These are phyloP conservation scores for Lolium perenne DNA, from an alignment of 176 grass and related monocot genomes.

Conservation along the genomic window DNA sequence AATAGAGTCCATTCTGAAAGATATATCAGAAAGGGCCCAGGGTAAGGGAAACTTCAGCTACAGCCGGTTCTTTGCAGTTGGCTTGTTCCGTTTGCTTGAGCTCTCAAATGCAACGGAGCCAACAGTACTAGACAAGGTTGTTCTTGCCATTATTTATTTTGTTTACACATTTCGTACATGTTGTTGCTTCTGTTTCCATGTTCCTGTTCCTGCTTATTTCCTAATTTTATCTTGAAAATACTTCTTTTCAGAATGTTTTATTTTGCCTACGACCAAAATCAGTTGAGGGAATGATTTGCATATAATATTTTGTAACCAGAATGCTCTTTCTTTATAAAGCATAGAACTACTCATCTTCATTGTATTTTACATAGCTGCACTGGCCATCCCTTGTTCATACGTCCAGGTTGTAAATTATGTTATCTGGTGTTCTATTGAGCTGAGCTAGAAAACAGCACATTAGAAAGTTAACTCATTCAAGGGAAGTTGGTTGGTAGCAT, in stretches of 20 bases:
- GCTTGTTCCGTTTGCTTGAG: constrained; percentile 96
- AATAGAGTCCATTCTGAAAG: constrained; percentile 77
- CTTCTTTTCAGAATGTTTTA: background rate
- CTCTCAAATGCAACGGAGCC: constrained; percentile 94
- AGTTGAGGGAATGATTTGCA: background rate
- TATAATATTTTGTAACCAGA: background rate
- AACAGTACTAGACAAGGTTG: constrained; percentile 89
- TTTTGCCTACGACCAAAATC: background rate
- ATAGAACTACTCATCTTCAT: constrained; percentile 10
- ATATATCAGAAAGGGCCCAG: constrained; percentile 90
- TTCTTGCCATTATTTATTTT: constrained; percentile 45
- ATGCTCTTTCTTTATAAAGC: constrained; percentile 26
- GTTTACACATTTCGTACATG: constrained; percentile 5
- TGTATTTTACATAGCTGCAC: constrained; percentile 24
- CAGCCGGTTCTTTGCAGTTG: constrained; percentile 94
- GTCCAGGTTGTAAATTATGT: constrained; percentile 11
- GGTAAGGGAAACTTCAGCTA: constrained; percentile 93
- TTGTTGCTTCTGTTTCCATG: background rate
- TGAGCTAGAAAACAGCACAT: constrained; percentile 17
- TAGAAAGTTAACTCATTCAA: constrained; percentile 8
- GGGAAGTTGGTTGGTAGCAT: constrained; percentile 3
- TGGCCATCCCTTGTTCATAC: background rate
- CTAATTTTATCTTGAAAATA: background rate
- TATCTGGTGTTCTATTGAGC: constrained; percentile 28
- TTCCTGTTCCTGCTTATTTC: constrained; percentile 12